Conservation (phyloP, 192 early-diverging fungal species). For the Pilaira anomala region DNA sequence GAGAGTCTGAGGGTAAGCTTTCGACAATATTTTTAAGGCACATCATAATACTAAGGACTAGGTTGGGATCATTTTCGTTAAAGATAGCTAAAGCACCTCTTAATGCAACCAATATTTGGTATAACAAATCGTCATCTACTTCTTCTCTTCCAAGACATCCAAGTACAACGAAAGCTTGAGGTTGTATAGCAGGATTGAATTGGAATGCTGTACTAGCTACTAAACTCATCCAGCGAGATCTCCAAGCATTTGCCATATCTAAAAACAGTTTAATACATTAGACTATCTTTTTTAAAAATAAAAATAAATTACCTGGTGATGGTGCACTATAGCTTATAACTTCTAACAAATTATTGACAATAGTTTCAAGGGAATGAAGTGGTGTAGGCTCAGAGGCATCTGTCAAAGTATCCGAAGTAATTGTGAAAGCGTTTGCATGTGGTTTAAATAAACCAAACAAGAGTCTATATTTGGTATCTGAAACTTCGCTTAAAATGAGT, state of each 20-base stretch:
- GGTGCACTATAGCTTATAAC: conserved; percentile 64
- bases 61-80: conserved; percentile 73
- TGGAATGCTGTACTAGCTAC: conserved; percentile 92
- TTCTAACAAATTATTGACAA: conserved; percentile 62
- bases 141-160: conserved; percentile 87
- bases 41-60: conserved; percentile 86
- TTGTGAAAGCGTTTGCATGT: conserved; percentile 65
- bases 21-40: conserved; percentile 88
- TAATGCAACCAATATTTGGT: conserved; percentile 87
- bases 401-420: conserved; percentile 51
- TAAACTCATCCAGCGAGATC: conserved; percentile 89
- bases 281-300: neutral
- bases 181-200: conserved; percentile 91
- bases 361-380: conserved; percentile 46
- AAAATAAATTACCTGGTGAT: conserved; percentile 48
- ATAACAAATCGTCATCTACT: conserved; percentile 90
- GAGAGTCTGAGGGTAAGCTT: conserved; percentile 75
- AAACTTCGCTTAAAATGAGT: conserved; percentile 68
- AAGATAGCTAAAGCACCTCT: conserved; percentile 82
- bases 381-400: conserved; percentile 53
- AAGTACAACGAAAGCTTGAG: conserved; percentile 87
- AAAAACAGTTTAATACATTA: neutral
- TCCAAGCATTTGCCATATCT: conserved; percentile 81
- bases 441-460: conserved; percentile 76
- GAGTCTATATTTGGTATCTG: conserved; percentile 74